Base-by-base conservation (phyloP, 164 flowering plant species). In the Akebia trifoliata region DNA sequence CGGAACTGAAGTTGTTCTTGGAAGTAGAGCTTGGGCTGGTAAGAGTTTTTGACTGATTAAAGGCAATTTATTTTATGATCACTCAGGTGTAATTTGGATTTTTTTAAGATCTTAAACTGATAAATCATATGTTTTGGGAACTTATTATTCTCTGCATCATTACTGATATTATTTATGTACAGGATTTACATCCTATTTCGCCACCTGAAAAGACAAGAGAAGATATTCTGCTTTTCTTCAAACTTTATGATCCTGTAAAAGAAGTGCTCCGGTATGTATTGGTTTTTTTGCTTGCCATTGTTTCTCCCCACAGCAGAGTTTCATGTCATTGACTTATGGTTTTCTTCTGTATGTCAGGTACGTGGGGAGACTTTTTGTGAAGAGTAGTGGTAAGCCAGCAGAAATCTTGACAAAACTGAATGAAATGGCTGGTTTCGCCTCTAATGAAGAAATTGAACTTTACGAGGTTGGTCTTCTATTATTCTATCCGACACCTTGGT, bases 331-430 rank as follows among this genome's bases (percentile, higher is more conserved):
- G 9, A 26, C 20, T 38, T 26, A 9, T 60, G 37, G 8, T 32
- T 28, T 42, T 53, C 15, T 48, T 40, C 20, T 20, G 21, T n/a
- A 24, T 73, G 22, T 59, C 77, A 93, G 99, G 36, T 93, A 78
- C 72, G 86, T 93, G 17, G 99, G 99, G 20, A 69, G 95, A 67
- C 81, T 93, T 9, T 90, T 84, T 76, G 96, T 87, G 53, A 93
- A 87, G 66, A 70, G 83, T 67, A 55, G 65, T 62, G 81, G 87
- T 30, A 90, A 77, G 77, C 99, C 99, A 20, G 57, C 63, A 3
- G 99, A 90, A 35, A 83, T 87, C 46, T 48, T 87, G 49, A 49
- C 76, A 52, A 87, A 78, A 68, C 67, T 93, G 25, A 93, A 90
- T 77, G 81, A 81, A 66, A 75, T 93, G 97, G 96, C 96, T 66